These are phyloP conservation scores for Viola odorata DNA, from an alignment of 345 rosid genomes.

Conservation along the genomic window DNA sequence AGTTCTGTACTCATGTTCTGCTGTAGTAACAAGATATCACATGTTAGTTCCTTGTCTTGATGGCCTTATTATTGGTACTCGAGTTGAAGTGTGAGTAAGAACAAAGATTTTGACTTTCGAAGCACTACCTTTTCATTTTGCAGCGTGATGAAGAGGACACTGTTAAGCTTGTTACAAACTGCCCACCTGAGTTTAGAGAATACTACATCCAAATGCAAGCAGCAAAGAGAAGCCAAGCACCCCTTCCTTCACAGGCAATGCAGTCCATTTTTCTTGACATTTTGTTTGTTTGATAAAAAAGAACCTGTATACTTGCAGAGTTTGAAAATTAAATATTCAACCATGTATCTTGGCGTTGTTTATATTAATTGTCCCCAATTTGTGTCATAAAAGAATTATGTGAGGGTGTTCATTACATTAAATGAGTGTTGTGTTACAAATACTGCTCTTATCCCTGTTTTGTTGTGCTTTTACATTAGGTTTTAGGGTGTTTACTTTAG, in stretches of 20 bases:
- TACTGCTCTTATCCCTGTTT: too few species aligned
- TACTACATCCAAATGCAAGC: conserved; percentile 94
- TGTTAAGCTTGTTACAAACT: conserved; percentile 66
- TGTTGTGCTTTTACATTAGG: too few species aligned
- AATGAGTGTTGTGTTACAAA: too few species aligned
- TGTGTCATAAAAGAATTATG: background rate
- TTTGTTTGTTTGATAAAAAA: background rate
- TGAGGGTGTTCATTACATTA: background rate
- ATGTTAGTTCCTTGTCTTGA: background rate
- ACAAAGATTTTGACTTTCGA: background rate
- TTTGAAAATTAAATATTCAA: too few species aligned
- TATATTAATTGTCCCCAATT: background rate
- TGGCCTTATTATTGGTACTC: background rate
- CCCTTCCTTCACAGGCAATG: conserved; percentile 78
- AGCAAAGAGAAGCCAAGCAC: conserved; percentile 90
- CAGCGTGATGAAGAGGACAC: conserved; percentile 92
- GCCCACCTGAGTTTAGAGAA: conserved; percentile 73
- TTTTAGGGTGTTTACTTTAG: too few species aligned
- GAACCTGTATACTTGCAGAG: too few species aligned
- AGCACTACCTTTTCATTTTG: conserved; percentile 14
- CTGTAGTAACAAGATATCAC: too few species aligned
- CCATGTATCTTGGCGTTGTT: background rate
- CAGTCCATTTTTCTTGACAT: background rate
- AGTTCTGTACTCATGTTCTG: too few species aligned
- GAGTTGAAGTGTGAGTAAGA: conserved; percentile 9